phyloP scores from a whole-genome alignment of 1,139 yeast genomes.

The Lodderomyces orthopsilosis region DNA sequence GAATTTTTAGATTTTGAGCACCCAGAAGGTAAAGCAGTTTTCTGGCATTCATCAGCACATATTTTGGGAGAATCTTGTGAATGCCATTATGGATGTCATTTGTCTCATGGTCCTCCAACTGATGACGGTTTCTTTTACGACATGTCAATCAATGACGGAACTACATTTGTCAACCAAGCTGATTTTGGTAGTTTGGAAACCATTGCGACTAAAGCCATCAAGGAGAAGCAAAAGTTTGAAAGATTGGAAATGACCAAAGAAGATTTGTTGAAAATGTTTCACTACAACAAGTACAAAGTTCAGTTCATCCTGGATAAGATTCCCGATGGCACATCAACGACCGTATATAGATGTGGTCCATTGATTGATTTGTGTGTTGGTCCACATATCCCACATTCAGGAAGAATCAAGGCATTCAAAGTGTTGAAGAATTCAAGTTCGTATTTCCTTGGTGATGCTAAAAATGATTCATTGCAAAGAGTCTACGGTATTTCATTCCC shows the following conservation, averaged over 20 bases:
- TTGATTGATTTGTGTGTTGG: conserved; percentile 97
- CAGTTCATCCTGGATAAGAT: conserved; percentile 82
- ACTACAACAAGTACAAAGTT: conserved; percentile 94
- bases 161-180: conserved; percentile 68
- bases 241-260: conserved; percentile 92
- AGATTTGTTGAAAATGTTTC: conserved; percentile 87
- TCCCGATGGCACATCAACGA: conserved; percentile 94
- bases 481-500: conserved; percentile 99
- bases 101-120: conserved; percentile 91
- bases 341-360: conserved; percentile 98
- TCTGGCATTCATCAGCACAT: conserved; percentile 99
- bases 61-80: conserved; percentile 98
- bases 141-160: conserved; percentile 82
- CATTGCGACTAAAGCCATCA: conserved; percentile 86
- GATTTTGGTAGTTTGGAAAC: conserved; percentile 86
- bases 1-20: conserved; percentile 68
- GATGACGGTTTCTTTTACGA: conserved; percentile 98
- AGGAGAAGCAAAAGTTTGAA: conserved; percentile 95
- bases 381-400: conserved; percentile 98
- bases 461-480: conserved; percentile 94
- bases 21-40: conserved; percentile 91
- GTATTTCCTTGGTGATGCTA: conserved; percentile 91
- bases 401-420: conserved; percentile 92
- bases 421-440: conserved; percentile 94
- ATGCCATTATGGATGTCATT: conserved; percentile 91